Evolutionary conservation across 1,284 basidiomycete genomes (phyloP).

Genomic region (Sporisorium reilianum): DNA sequence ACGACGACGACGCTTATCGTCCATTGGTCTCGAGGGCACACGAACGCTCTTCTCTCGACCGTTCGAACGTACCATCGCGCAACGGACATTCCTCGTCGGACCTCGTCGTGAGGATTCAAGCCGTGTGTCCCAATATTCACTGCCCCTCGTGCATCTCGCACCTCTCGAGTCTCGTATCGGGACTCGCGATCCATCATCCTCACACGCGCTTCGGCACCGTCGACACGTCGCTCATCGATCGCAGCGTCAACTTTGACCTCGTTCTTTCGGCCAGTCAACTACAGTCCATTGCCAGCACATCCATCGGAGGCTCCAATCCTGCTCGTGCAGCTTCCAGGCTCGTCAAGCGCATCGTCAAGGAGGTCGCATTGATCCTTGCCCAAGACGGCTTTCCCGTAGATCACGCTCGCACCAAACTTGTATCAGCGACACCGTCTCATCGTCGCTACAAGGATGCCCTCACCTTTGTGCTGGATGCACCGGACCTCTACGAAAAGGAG

Average conservation of each 20-base stretch:
- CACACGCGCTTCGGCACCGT: constrained; percentile 44
- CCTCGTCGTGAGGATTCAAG: constrained; percentile 23
- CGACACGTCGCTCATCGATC: constrained; percentile 67
- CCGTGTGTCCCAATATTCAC: constrained; percentile 60
- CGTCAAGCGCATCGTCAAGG: constrained; percentile 38
- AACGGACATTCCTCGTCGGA: constrained; percentile 16
- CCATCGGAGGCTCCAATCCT: constrained; percentile 40
- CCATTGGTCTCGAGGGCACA: constrained; percentile 10
- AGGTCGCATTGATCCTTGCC: constrained; percentile 30
- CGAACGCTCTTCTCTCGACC: background rate
- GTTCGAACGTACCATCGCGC: background rate
- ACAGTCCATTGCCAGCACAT: background rate
- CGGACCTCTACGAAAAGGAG: constrained; percentile 15
- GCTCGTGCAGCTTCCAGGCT: constrained; percentile 14
- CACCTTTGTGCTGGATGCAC: constrained; percentile 18
- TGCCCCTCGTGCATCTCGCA: constrained; percentile 71
- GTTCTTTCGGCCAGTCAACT: background rate
- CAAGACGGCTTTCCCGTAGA: constrained; percentile 52
- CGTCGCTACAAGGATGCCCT: constrained; percentile 26
- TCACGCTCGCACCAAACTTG: constrained; percentile 20
- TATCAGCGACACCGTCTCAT: constrained; percentile 2
- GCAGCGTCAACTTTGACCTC: constrained; percentile 66
- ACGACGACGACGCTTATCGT: background rate
- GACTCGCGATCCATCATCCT: constrained; percentile 25
- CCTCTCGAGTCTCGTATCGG: constrained; percentile 65